Conservation (phyloP, 2,329 filamentous ascomycete genomes). For the Aspergillus melleus region DNA sequence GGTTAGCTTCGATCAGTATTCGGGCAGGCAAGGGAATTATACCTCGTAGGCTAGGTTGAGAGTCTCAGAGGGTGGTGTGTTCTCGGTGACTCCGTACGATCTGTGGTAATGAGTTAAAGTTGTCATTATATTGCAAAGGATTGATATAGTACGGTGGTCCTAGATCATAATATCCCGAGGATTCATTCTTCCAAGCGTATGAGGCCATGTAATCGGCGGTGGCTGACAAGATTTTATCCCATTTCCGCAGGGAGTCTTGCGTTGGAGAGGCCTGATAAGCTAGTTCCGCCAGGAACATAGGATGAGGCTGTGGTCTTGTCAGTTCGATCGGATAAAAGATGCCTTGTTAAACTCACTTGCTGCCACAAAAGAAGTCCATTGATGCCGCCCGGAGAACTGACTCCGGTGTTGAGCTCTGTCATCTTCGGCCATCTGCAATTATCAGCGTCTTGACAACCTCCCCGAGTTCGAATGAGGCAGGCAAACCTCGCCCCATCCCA, state of each 20-base stretch:
- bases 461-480: background rate
- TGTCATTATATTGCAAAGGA: too few relatives aligned
- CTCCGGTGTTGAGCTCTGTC: constrained; percentile 15
- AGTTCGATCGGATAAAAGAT: background rate
- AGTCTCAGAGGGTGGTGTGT: constrained; percentile 11
- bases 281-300: constrained; percentile 15
- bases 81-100: constrained; percentile 17
- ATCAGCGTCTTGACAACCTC: background rate
- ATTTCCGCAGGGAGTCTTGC: constrained; percentile 5
- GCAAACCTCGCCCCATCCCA: constrained; percentile 15
- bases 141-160: constrained; percentile 13
- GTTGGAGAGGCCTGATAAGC: constrained; percentile 14
- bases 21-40: background rate
- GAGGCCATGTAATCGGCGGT: constrained; percentile 17
- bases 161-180: constrained; percentile 15
- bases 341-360: constrained; percentile 2
- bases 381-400: constrained; percentile 16
- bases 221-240: constrained; percentile 11
- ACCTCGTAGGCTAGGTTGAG: constrained; percentile 19
- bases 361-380: constrained; percentile 18
- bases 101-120: background rate
- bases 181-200: constrained; percentile 15
- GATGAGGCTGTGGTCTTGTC: constrained; percentile 9
- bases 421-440: constrained; percentile 15
- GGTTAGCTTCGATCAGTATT: background rate